Base-by-base conservation (phyloP, 2,329 filamentous ascomycete genomes). In the Eutypella sp. region DNA sequence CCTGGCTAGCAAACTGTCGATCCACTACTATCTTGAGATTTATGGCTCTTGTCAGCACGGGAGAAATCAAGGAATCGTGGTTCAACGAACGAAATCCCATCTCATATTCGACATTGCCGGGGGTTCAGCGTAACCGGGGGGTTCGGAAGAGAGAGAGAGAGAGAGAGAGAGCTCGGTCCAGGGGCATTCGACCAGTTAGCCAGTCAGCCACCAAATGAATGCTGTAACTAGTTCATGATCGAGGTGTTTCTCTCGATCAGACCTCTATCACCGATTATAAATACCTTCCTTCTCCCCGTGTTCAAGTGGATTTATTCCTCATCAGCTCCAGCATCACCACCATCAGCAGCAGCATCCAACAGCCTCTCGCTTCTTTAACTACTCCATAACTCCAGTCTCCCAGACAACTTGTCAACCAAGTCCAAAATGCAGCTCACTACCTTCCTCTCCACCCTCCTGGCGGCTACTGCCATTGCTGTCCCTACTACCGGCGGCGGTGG, bases 381-480 rank as follows among this genome's bases (percentile, higher is more conserved):
- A 8, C 19, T 22, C 5, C 19, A 3, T 22, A 39, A 9, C 36
- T n/a, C 19, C n/a, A 2, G 20, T n/a, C 23, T 24, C 36, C 18
- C 19, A 39, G n/a, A 15, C 15, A 20, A 22, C 11, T 22, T n/a
- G 10, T n/a, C 7, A 22, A 39, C 36, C 18, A 24, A 11, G 5
- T 23, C 49, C 54, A 61, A 60, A 46, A 61, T 61, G 59, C 54
- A 59, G 51, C 43, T 60, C 36, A 45, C 55, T 29, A 52, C 56
- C 44, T 22, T 57, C 42, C 40, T 60, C 52, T 45, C 59, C 43
- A 42, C 57, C 39, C 39, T 60, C 55, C 44, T 60, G 40, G 57
- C 57, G 29, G 47, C 57, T 34, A 52, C 56, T 49, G 59, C 51
- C 44, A 40, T 58, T 31, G 59, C 57, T 46, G 52, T 18, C 48